Percentiles rank a stretch among this genome's conserved stretches.
phyloP scores from a whole-genome alignment of 2,329 filamentous ascomycete species.

The Sporothrix schenckii region DNA sequence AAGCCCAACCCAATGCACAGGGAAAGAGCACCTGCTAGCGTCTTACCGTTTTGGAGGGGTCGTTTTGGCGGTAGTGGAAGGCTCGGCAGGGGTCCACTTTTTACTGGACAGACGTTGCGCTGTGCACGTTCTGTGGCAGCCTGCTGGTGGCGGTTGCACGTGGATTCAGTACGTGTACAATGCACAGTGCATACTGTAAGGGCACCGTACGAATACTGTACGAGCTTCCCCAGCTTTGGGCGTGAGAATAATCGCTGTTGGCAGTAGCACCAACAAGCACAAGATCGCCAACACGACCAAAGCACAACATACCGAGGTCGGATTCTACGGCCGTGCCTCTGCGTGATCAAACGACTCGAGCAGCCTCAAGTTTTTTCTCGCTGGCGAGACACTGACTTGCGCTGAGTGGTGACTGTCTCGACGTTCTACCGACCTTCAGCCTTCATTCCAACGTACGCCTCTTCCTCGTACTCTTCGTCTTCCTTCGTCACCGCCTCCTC shows the following conservation, averaged over 20 bases:
- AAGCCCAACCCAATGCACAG: conserved; percentile 15
- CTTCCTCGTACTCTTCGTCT: no score
- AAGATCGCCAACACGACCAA: not conserved
- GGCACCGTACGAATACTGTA: not conserved
- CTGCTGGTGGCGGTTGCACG: conserved; percentile 5
- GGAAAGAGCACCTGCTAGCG: not conserved
- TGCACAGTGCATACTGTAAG: no score
- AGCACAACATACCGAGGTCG: not conserved
- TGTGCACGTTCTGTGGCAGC: not conserved
- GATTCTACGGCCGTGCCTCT: no score
- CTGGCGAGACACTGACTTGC: not conserved
- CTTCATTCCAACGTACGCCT: not conserved
- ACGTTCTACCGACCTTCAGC: not conserved
- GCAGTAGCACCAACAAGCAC: not conserved
- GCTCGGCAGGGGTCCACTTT: not conserved
- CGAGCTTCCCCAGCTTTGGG: not conserved
- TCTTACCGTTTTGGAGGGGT: not conserved
- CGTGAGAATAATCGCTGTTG: not conserved
- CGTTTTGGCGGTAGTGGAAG: not conserved
- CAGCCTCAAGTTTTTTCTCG: not conserved
- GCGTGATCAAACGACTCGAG: no score
- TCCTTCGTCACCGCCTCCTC: no score
- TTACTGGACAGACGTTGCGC: not conserved
- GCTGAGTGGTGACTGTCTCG: not conserved
- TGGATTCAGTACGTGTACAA: not conserved